Percentiles rank a stretch among this genome's conserved stretches.
Conservation (phyloP, 1,139 yeast genomes). For the Schizosaccharomyces versatilis region DNA sequence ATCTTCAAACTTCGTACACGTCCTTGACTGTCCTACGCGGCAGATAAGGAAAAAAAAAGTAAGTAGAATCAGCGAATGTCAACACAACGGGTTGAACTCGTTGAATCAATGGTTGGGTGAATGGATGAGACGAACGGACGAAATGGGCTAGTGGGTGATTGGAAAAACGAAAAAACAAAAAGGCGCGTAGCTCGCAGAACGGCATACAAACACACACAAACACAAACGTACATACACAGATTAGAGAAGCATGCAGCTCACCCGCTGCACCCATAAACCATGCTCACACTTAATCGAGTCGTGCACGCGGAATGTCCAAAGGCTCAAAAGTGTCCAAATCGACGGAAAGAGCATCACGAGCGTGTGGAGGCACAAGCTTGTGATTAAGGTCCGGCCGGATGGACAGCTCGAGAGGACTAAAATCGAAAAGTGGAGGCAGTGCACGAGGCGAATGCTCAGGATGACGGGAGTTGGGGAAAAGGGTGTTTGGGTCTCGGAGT, state of each 20-base stretch:
- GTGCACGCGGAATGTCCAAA: slow-evolving; percentile 18
- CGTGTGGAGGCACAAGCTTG: slow-evolving; percentile 23
- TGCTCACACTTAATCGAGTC: slow-evolving; percentile 9
- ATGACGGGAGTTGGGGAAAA: slow-evolving; percentile 29
- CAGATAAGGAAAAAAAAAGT: too few relatives aligned
- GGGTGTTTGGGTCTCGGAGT: slow-evolving; percentile 33
- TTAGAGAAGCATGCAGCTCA: not conserved
- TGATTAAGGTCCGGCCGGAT: slow-evolving; percentile 23
- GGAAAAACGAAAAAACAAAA: not conserved
- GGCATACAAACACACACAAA: not conserved
- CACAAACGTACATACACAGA: not conserved
- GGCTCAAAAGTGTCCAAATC: slow-evolving; percentile 22
- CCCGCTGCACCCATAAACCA: not conserved
- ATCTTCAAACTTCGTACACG: too few relatives aligned
- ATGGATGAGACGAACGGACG: too few relatives aligned
- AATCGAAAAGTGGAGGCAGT: slow-evolving; percentile 24
- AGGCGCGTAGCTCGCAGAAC: not conserved
- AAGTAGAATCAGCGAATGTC: too few relatives aligned
- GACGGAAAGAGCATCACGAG: slow-evolving; percentile 20
- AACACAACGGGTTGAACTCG: too few relatives aligned
- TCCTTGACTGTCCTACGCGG: too few relatives aligned
- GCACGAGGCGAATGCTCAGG: slow-evolving; percentile 20
- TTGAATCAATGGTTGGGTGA: too few relatives aligned
- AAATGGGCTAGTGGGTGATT: not conserved
- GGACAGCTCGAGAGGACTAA: slow-evolving; percentile 21